Base-by-base conservation (phyloP, 768 basidiomycete genomes). In the Termitomyces sp. region DNA sequence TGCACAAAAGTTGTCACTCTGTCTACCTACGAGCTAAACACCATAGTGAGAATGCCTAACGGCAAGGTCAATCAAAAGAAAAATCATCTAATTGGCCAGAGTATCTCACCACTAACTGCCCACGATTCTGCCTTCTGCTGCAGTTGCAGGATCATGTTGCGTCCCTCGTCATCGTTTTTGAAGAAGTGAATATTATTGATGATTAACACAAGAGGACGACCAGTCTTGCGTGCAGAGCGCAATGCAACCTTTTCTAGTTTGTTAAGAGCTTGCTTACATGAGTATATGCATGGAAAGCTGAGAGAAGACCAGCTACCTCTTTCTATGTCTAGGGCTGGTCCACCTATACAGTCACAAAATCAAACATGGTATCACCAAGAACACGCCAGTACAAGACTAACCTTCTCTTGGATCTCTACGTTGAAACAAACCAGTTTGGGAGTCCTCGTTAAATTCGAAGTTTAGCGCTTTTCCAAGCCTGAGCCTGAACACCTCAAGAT, bases 161-260 rank as follows among this genome's bases (percentile, higher is more conserved):
- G 77, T 0, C 92, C 92, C 28, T 83, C 84, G 10, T 88, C 88
- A 61, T 92, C 83, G 63, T 92, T 89, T 57, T 85, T 80, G 70
- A 89, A 86, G 66, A 80, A 80, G 62, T 90, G 86, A 5, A 85
- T 72, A 69, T 93, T 94, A 73, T 92, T 92, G 66, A 96, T 76
- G 46, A 92, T 82, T 30, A 96, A 75, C 0, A 94, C 85, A 6
- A 94, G 75, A 0, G 93, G 92, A 53, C 83, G 79, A 4, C 83
- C 81, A 6, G 77, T 81, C 58, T 73, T 73, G 43, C 72, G 72
- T 40, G 87, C 77, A 64, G 77, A 81, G 40, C 81, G 73, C 56
- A 96, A 76, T 0, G 92, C 92, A 26, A 94, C 91, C 67, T 94
- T 92, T 69, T 91, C 86, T 3, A 92, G 76, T 67, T 94, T 94